Base-by-base conservation (phyloP, 805 yeast species). In the Kuraishia borneana region DNA sequence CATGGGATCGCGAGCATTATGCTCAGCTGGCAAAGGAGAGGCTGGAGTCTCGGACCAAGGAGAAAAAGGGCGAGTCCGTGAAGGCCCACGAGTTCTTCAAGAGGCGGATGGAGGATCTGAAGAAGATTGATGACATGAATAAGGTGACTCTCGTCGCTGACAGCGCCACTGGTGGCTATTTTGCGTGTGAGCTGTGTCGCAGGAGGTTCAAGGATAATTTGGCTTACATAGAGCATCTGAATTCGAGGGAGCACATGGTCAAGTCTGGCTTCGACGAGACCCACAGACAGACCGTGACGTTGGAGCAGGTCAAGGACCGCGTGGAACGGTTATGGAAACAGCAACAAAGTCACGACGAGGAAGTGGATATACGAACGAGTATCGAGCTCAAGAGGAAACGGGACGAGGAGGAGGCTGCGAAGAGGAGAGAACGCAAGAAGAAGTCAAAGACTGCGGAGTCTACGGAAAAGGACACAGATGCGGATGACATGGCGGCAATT, bases 161-260 rank as follows among this genome's bases (percentile, higher is more conserved):
- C 1, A 31, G 40, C 18, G 45, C 38, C 26, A 34, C 46, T 6
- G 73, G 82, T 18, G 83, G 83, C 39, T 96, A 96, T 17, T 89
- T 89, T 55, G 70, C 70, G 45, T 92, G 98, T 56, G 82, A 79
- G 8, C 53, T 72, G 2, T 92, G 98, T 54, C 73, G 79, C 41
- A 53, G 83, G 38, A 78, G 89, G 2, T 89, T 73, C 57, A 76
- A 85, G 48, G 96, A 92, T 51, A 80, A 82, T 37, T 58, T 85
- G 43, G 81, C 85, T 40, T 75, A 76, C 50, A 65, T 84, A 3
- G 94, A 88, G 49, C 97, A 92, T 58, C 60, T 84, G 48, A 85
- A 83, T 48, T 74, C 85, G 25, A 76, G 75, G 23, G 77, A 69
- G 39, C 97, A 82, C 54, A 47, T 67, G 26, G 50, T 57, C 4